Percentiles rank a stretch among this genome's conserved stretches.
phyloP scores from a whole-genome alignment of 176 grass and related monocot species.

The Tillandsia fasciculata region DNA sequence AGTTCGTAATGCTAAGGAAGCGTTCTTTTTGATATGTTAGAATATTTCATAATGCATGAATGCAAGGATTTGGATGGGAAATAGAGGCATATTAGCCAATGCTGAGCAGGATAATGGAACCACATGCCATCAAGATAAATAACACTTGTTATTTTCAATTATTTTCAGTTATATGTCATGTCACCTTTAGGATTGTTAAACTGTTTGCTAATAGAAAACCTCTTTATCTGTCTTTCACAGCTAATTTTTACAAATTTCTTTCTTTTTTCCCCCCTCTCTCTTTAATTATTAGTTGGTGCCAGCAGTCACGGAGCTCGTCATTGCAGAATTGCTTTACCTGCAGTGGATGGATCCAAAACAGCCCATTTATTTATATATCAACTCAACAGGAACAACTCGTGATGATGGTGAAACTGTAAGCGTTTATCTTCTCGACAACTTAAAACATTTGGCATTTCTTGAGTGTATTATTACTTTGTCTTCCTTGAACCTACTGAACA shows the following conservation, averaged over 20 bases:
- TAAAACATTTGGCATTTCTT: not conserved
- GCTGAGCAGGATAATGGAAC: too few relatives aligned
- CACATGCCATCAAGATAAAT: not conserved
- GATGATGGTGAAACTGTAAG: conserved; percentile 94
- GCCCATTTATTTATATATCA: conserved; percentile 86
- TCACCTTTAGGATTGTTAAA: not conserved
- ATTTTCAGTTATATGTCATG: not conserved
- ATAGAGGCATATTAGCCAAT: not conserved
- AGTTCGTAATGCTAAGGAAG: too few relatives aligned
- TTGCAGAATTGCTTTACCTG: conserved; percentile 85
- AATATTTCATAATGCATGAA: too few relatives aligned
- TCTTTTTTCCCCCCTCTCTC: not conserved
- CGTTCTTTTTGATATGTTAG: too few relatives aligned
- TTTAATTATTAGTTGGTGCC: conserved; percentile 58
- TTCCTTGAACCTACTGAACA: too few relatives aligned
- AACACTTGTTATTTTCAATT: not conserved
- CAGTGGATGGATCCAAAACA: conserved; percentile 81
- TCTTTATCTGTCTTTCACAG: conserved; percentile 4
- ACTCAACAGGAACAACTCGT: conserved; percentile 72
- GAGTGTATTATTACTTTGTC: not conserved
- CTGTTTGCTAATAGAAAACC: not conserved
- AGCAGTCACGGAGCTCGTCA: conserved; percentile 70
- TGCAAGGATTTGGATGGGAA: not conserved
- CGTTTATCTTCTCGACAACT: conserved; percentile 13
- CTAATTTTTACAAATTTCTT: not conserved